These are phyloP conservation scores for Pseudogymnoascus sp. DNA, from an alignment of 2,329 filamentous ascomycete genomes.

Conservation along the genomic window DNA sequence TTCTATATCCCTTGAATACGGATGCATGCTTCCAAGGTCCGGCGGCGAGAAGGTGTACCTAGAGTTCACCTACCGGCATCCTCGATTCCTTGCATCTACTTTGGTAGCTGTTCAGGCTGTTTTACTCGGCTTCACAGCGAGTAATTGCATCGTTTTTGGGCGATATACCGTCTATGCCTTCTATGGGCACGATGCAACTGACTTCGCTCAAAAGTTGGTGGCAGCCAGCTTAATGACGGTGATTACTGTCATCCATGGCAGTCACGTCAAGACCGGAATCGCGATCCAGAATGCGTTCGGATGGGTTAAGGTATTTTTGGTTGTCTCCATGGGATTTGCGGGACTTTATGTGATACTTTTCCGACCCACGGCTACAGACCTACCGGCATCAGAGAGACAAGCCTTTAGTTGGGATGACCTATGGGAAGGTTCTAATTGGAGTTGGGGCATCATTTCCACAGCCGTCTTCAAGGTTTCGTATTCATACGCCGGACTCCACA, in stretches of 20 bases:
- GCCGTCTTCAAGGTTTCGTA: constrained; percentile 52
- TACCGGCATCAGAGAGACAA: constrained; percentile 18
- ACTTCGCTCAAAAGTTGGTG: constrained; percentile 42
- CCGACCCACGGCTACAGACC: constrained; percentile 24
- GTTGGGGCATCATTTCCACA: constrained; percentile 56
- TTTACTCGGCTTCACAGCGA: constrained; percentile 45
- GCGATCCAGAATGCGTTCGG: constrained; percentile 55
- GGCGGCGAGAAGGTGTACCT: constrained; percentile 50
- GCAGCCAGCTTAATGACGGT: constrained; percentile 46
- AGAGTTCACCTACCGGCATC: constrained; percentile 46
- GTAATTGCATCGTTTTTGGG: constrained; percentile 47
- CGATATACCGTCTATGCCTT: constrained; percentile 45
- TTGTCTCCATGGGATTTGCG: constrained; percentile 56
- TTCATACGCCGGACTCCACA: constrained; percentile 48
- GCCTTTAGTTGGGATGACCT: constrained; percentile 43
- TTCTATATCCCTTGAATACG: constrained; percentile 41
- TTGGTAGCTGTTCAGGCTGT: constrained; percentile 47
- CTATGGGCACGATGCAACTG: constrained; percentile 34
- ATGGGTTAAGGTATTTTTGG: constrained; percentile 56
- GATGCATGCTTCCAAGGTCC: constrained; percentile 40
- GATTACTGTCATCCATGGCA: constrained; percentile 54
- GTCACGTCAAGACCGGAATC: constrained; percentile 52
- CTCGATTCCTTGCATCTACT: constrained; percentile 47
- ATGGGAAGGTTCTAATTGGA: constrained; percentile 63
- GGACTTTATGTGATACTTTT: constrained; percentile 54